Percentiles rank a stretch among this genome's conserved stretches.
phyloP scores from a whole-genome alignment of 495 filamentous ascomycete species.

The Neurospora sp. region DNA sequence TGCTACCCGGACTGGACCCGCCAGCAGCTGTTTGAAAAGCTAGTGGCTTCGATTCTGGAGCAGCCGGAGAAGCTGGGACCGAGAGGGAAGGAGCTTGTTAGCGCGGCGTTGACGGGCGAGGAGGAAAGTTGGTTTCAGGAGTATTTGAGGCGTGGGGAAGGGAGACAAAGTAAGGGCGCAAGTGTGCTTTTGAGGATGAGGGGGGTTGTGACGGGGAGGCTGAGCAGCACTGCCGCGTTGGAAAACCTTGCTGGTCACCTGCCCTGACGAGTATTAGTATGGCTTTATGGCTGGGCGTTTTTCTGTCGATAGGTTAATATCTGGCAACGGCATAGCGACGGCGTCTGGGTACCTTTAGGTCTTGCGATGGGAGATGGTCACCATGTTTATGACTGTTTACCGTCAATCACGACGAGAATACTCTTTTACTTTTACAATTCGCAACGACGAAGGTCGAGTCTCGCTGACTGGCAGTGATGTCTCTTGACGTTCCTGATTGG shows the following conservation, averaged over 20 bases:
- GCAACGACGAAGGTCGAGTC: too few species aligned
- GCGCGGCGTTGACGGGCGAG: slow-evolving; percentile 52
- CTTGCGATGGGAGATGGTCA: neutral
- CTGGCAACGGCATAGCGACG: neutral
- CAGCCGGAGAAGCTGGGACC: slow-evolving; percentile 28
- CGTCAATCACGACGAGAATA: neutral
- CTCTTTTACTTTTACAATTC: neutral
- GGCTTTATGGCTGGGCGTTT: neutral
- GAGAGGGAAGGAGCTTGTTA: slow-evolving; percentile 58
- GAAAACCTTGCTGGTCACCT: neutral
- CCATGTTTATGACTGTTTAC: neutral
- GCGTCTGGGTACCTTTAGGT: neutral
- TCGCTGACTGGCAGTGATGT: too few species aligned
- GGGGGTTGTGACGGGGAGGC: slow-evolving; percentile 31
- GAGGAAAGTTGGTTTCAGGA: slow-evolving; percentile 69
- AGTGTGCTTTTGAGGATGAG: slow-evolving; percentile 64
- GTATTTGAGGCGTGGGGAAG: slow-evolving; percentile 50
- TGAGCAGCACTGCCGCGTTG: neutral
- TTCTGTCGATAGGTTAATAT: neutral
- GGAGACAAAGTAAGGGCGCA: slow-evolving; percentile 48
- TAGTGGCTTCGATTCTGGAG: slow-evolving; percentile 55
- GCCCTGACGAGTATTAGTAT: neutral
- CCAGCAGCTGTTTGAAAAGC: slow-evolving; percentile 50
- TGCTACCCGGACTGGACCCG: slow-evolving; percentile 50
- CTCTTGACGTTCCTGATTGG: too few species aligned